phyloP scores from a whole-genome alignment of 306 rosid genomes.

The Gastrolobium villosum region DNA sequence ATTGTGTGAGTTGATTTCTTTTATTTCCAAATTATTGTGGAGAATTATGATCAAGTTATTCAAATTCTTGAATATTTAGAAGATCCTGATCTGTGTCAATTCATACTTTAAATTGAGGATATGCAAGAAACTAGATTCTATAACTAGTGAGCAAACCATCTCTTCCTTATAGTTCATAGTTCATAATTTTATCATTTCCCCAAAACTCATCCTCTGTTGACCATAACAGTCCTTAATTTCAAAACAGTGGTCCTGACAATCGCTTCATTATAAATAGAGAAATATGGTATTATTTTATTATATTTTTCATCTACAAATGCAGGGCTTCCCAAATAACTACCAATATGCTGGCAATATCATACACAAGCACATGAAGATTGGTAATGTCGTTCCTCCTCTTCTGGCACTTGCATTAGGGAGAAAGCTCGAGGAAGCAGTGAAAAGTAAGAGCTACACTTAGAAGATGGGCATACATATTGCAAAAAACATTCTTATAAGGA shows the following conservation, averaged over 20 bases:
- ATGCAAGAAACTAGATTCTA: not conserved
- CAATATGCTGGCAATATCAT: slow-evolving; percentile 74
- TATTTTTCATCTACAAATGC: slow-evolving; percentile 49
- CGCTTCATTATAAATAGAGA: not conserved
- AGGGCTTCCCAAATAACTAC: slow-evolving; percentile 90
- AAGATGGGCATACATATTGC: not conserved
- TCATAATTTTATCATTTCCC: too few species aligned
- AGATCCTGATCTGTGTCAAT: slow-evolving; percentile 4
- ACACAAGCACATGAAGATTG: slow-evolving; percentile 95
- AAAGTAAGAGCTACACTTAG: slow-evolving; percentile 51
- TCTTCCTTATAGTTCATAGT: too few species aligned
- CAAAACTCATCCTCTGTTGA: too few species aligned
- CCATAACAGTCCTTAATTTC: not conserved
- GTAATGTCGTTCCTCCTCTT: slow-evolving; percentile 98
- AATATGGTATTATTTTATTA: not conserved
- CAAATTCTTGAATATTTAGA: too few species aligned
- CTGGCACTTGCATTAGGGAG: slow-evolving; percentile 86
- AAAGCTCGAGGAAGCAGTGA: slow-evolving; percentile 82
- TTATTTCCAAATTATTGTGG: not conserved
- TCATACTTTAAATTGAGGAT: not conserved
- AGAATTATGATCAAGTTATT: slow-evolving; percentile 2
- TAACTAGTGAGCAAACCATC: too few species aligned
- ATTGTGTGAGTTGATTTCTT: not conserved
- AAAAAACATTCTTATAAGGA: slow-evolving; percentile 6
- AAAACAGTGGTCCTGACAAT: not conserved